Conservation (phyloP, 78 protist genomes). For the Speleostelium caveatum region DNA sequence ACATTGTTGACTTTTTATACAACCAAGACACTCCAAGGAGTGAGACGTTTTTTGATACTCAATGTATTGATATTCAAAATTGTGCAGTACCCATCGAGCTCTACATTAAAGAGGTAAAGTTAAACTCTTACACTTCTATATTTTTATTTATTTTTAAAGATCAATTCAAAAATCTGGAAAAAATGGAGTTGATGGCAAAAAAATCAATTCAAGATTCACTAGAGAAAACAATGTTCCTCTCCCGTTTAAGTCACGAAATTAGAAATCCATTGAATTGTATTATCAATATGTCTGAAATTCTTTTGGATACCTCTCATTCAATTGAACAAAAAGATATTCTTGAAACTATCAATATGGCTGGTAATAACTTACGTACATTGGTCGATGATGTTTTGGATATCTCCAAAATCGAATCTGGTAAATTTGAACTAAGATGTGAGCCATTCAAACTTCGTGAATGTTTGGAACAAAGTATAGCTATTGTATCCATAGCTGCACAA, state of each 20-base stretch:
- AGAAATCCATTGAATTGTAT: slow-evolving; percentile 46
- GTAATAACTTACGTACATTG: not conserved
- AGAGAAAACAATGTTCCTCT: not conserved
- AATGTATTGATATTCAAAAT: too few relatives aligned
- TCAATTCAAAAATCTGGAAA: not conserved
- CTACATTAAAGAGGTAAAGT: too few relatives aligned
- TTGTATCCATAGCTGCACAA: not conserved
- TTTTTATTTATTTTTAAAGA: too few relatives aligned
- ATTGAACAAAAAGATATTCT: slow-evolving; percentile 24
- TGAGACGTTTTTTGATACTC: too few relatives aligned
- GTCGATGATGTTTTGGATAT: slow-evolving; percentile 20
- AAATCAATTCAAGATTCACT: not conserved
- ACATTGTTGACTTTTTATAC: too few relatives aligned
- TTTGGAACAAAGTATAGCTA: not conserved
- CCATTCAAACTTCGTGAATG: not conserved
- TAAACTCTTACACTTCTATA: too few relatives aligned
- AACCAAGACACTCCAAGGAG: too few relatives aligned
- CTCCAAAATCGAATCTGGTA: slow-evolving; percentile 31
- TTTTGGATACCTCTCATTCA: slow-evolving; percentile 14
- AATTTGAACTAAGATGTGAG: slow-evolving; percentile 11
- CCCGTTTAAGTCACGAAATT: slow-evolving; percentile 19
- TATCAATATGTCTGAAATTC: slow-evolving; percentile 6
- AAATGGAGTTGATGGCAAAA: not conserved
- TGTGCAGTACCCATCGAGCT: too few relatives aligned
- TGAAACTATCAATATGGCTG: slow-evolving; percentile 10